Evolutionary conservation across 441 rosid genomes (phyloP).

Genomic region (Eutrema salsugineum): DNA sequence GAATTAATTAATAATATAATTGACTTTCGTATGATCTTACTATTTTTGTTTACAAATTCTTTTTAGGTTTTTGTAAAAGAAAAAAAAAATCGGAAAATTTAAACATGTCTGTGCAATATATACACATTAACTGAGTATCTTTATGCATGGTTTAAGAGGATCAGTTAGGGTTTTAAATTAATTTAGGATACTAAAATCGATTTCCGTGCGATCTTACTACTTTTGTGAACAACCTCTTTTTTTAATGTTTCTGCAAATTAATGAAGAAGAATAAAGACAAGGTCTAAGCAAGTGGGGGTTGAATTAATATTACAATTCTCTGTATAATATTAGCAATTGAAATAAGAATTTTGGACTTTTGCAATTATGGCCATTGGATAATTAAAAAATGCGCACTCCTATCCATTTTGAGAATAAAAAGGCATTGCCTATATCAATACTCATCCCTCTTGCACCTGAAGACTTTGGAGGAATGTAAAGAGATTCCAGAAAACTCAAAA

Average conservation of each 20-base stretch:
- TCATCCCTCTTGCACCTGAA: conserved; percentile 49
- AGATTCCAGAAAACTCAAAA: conserved; percentile 6
- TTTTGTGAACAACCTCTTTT: background rate
- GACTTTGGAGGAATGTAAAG: conserved; percentile 45
- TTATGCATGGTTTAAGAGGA: conserved; percentile 15
- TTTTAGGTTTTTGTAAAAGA: background rate
- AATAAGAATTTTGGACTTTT: conserved; percentile 29
- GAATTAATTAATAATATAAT: background rate
- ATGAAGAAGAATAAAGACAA: conserved; percentile 25
- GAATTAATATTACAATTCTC: background rate
- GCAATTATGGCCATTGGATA: conserved; percentile 31
- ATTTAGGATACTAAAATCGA: background rate
- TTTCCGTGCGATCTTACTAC: conserved; percentile 23
- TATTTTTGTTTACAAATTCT: background rate
- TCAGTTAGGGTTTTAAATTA: conserved; percentile 2
- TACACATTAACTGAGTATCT: background rate
- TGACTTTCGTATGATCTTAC: background rate
- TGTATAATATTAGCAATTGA: background rate
- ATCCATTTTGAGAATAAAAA: conserved; percentile 51
- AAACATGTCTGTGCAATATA: background rate
- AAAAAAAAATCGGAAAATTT: background rate
- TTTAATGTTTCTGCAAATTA: conserved; percentile 18
- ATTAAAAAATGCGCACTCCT: conserved; percentile 40
- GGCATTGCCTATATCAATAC: conserved; percentile 20
- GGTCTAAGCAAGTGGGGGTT: conserved; percentile 26